Base-by-base conservation (phyloP, 1,284 basidiomycete genomes). In the Boletus smithii region DNA sequence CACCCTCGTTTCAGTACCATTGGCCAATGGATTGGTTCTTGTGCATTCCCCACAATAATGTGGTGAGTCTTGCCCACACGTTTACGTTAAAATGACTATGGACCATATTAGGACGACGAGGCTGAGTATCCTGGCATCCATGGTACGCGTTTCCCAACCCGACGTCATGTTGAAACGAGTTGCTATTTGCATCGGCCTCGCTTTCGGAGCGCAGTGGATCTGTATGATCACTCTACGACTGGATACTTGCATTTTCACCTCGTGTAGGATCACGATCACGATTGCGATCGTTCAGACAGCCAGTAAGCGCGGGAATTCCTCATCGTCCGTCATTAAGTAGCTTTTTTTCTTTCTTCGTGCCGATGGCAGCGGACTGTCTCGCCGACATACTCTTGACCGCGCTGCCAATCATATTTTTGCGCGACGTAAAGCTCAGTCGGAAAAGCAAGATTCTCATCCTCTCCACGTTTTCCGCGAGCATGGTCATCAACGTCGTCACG, bases 61-160 rank as follows among this genome's bases (percentile, higher is more conserved):
- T 55, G 53, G 54, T 56, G 22, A 14, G 43, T 44, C 35, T 20
- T n/a, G 8, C 31, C 27, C 16, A 3, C 4, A 27, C 16, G 10
- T 4, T 24, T 30, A 27, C 16, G 26, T n/a, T 29, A 4, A 35
- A 18, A 18, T 22, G 16, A 24, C 22, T 5, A 27, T 23, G n/a
- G 4, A 17, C 7, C 10, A 2, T 20, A 4, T 17, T n/a, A 57
- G 56, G 56, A 20, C 44, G 6, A 39, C 57, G 6, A 53, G 56
- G 8, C 44, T 57, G 26, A 57, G 57, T n/a, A 33, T 57, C 20
- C 36, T 59, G 22, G 18, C 39, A 5, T 56, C 44, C 20, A 48
- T 59, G 24, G 42, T 58, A 9, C 48, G 56, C 23, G 42, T 59
- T 6, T 43, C 45, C 29, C 42, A 44, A 18, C 54, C 48, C 2